Percentiles rank a stretch among this genome's conserved stretches.
Conservation (phyloP, 805 yeast genomes). For the Cyberlindnera sargentensis region DNA sequence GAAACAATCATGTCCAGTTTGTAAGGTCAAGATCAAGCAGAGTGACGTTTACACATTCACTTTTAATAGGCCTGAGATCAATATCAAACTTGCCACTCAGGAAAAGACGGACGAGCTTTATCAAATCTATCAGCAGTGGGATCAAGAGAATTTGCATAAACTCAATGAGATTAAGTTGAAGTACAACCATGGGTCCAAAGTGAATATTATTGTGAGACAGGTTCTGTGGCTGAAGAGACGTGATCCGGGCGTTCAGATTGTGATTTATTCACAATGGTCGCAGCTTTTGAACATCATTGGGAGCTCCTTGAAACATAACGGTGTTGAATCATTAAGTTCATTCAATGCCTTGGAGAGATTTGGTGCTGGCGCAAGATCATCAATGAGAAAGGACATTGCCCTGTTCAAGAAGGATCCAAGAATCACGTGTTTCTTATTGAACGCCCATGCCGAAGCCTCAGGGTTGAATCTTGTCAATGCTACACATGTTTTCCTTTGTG, state of each 20-base stretch:
- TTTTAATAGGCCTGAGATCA: conserved; percentile 44
- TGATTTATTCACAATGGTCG: conserved; percentile 86
- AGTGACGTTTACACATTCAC: conserved; percentile 66
- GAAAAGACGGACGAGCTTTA: conserved; percentile 7
- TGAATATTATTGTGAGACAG: conserved; percentile 75
- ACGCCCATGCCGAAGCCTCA: conserved; percentile 82
- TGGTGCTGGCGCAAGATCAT: not conserved
- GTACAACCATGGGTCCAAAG: conserved; percentile 72
- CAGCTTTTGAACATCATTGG: conserved; percentile 63
- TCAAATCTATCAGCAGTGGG: conserved; percentile 29
- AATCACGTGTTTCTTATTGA: conserved; percentile 79
- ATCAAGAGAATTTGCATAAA: conserved; percentile 33
- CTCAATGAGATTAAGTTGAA: conserved; percentile 38
- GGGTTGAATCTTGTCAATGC: conserved; percentile 92
- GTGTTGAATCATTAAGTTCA: conserved; percentile 52
- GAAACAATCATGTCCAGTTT: conserved; percentile 68
- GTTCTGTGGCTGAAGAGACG: conserved; percentile 52
- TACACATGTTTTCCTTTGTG: conserved; percentile 85
- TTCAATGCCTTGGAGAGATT: conserved; percentile 16
- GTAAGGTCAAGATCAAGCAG: conserved; percentile 47
- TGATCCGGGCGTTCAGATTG: conserved; percentile 56
- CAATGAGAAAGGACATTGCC: conserved; percentile 34
- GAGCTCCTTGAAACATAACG: conserved; percentile 54
- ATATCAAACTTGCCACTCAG: conserved; percentile 37
- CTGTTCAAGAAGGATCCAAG: conserved; percentile 51